Percentiles rank a stretch among this genome's conserved stretches.
phyloP scores from a whole-genome alignment of 2,329 filamentous ascomycete species.

The Ophiognomonia clavigignenti-juglandacearum region DNA sequence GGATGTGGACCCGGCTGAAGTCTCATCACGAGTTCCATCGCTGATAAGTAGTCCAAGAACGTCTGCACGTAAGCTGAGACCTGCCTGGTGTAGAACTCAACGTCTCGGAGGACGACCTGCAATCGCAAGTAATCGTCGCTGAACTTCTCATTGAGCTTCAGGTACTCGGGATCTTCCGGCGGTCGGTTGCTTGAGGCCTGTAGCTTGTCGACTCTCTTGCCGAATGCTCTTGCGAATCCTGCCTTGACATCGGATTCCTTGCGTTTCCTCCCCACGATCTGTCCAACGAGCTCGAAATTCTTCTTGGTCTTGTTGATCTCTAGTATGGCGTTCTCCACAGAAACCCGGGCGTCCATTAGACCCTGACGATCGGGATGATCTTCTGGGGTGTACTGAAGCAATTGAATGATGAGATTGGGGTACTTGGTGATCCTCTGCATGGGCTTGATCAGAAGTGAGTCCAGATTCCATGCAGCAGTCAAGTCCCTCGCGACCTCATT shows the following conservation, averaged over 20 bases:
- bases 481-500: constrained; percentile 88
- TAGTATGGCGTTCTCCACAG: constrained; percentile 62
- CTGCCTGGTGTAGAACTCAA: constrained; percentile 87
- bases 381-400: constrained; percentile 72
- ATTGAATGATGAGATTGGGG: constrained; percentile 74
- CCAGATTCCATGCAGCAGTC: constrained; percentile 89
- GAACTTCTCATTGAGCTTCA: constrained; percentile 78
- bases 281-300: constrained; percentile 85
- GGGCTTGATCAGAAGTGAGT: constrained; percentile 94
- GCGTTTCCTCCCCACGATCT: constrained; percentile 78
- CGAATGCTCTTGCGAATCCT: constrained; percentile 85
- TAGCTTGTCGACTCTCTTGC: constrained; percentile 80
- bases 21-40: constrained; percentile 78
- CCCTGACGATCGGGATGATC: constrained; percentile 77
- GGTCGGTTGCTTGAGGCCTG: constrained; percentile 56
- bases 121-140: constrained; percentile 88
- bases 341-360: constrained; percentile 49
- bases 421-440: constrained; percentile 95
- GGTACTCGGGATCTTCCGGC: constrained; percentile 77
- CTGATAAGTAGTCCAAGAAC: constrained; percentile 73
- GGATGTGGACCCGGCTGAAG: constrained; percentile 67
- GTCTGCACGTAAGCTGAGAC: constrained; percentile 74
- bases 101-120: constrained; percentile 86
- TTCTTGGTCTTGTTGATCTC: constrained; percentile 96
- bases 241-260: constrained; percentile 84